These are phyloP conservation scores for Allantophomopsis lycopodina DNA, from an alignment of 2,329 filamentous ascomycete species.

Conservation along the genomic window DNA sequence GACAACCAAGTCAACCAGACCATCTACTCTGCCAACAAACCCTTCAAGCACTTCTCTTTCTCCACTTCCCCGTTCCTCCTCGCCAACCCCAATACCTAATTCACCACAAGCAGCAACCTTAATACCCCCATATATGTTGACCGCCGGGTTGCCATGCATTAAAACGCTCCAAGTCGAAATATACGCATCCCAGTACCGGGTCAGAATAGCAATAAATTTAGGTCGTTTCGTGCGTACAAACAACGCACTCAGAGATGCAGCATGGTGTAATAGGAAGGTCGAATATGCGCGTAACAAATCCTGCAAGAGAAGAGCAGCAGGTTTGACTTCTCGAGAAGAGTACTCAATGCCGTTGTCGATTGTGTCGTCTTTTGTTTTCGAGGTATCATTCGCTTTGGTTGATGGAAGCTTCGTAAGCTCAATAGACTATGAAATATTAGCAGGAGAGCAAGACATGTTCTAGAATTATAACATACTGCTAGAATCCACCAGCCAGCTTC, in stretches of 20 bases:
- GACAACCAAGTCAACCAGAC: conserved; percentile 77
- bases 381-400: conserved; percentile 19
- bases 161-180: conserved; percentile 74
- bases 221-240: conserved; percentile 49
- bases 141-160: conserved; percentile 76
- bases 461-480: conserved; percentile 45
- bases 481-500: conserved; percentile 93
- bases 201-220: conserved; percentile 59
- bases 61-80: conserved; percentile 88
- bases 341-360: conserved; percentile 45
- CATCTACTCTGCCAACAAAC: conserved; percentile 66
- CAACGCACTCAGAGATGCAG: conserved; percentile 55
- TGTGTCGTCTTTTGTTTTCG: conserved; percentile 14
- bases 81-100: conserved; percentile 84
- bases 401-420: conserved; percentile 63
- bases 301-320: conserved; percentile 60
- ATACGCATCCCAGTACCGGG: conserved; percentile 67
- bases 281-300: conserved; percentile 75
- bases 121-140: conserved; percentile 67
- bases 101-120: conserved; percentile 86
- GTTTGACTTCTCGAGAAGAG: conserved; percentile 81
- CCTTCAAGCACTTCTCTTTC: conserved; percentile 89
- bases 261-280: conserved; percentile 81
- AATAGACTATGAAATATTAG: conserved; percentile 42
- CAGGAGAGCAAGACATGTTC: conserved; percentile 3